Evolutionary conservation across 768 basidiomycete genomes (phyloP), one percentile per base, ranked within the genome.

Genomic region (Boletus rubroflammeus): DNA sequence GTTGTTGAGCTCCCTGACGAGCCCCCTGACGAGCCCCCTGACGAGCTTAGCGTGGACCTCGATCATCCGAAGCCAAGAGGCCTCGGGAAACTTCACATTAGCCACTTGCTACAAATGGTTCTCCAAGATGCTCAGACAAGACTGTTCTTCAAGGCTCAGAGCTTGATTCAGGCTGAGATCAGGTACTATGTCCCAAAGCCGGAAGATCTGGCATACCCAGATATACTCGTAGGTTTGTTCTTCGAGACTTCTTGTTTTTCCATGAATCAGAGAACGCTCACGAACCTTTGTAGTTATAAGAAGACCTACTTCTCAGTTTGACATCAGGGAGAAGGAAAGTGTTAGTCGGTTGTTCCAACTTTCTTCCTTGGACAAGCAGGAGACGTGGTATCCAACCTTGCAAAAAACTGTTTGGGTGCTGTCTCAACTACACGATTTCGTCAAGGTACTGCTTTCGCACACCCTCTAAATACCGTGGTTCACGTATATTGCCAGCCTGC

Each of bases 71-170:
- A 69, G 39, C 58, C 64, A 43, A 66, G 68, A 59, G 79, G 80
- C 3, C 74, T 86, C 5, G 77, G 78, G 19, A 76, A 78, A 47
- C 73, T 98, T 44, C 90, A 95, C 58, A 90, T 92, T 61, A 85
- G 85, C 51, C 81, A 86, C 41, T 73, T 98, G 3, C 73, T 98
- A 44, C 82, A 88, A 65, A 92, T 94, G 84, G 86, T 98, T 0
- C 72, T 98, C 26, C 95, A 98, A 67, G 96, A 98, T 66, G 93
- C 95, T 1, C 96, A 98, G 75, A 98, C 97, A 13, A 74, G 94
- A 51, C 70, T 98, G 43, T 93, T 98, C 62, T 98, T 98, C 80
- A 90, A 97, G 67, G 95, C 95, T 6, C 95, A 98, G 71, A 82
- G 91, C 2, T 80, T 97, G 42, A 84, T 99, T 31, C 90, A 94